These are phyloP conservation scores for Neocatenulostroma microsporum DNA, from an alignment of 2,329 filamentous ascomycete genomes.

Conservation along the genomic window DNA sequence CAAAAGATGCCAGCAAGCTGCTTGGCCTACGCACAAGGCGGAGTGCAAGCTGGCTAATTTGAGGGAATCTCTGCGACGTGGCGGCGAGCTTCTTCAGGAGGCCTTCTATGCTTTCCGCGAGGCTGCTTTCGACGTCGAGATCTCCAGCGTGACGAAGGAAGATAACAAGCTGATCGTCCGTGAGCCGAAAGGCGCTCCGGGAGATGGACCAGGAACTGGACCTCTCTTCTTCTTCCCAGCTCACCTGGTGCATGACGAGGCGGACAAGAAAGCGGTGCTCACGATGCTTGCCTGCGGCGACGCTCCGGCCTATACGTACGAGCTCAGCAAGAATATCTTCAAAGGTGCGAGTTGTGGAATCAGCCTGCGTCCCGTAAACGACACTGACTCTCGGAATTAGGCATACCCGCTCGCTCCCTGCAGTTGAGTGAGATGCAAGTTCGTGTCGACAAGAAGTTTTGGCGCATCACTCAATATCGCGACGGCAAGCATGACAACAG, in stretches of 20 bases:
- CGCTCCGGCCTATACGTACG: conserved; percentile 3
- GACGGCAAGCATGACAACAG: background rate
- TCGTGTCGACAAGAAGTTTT: background rate
- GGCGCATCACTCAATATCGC: background rate
- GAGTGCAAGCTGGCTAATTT: conserved; percentile 4
- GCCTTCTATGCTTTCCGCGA: conserved; percentile 11
- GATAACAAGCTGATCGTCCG: background rate
- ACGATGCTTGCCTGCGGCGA: conserved; percentile 8
- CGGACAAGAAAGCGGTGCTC: conserved; percentile 8
- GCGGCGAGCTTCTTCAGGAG: conserved; percentile 13
- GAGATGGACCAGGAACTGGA: no score
- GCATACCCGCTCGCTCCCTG: background rate
- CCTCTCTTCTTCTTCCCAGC: conserved; percentile 9
- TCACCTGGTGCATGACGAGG: conserved; percentile 1
- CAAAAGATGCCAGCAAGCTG: conserved; percentile 9
- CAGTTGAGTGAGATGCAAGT: background rate
- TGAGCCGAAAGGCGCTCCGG: background rate
- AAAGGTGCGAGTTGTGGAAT: background rate
- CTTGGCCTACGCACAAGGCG: conserved; percentile 7
- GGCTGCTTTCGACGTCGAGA: conserved; percentile 8
- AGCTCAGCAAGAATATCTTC: conserved; percentile 8
- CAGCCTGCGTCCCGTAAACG: no score
- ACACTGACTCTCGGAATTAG: background rate
- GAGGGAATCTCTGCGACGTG: conserved; percentile 14
- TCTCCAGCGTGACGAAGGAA: conserved; percentile 4